Evolutionary conservation across 208 protist genomes (phyloP).

Genomic region (Acanthamoeba lenticulata): DNA sequence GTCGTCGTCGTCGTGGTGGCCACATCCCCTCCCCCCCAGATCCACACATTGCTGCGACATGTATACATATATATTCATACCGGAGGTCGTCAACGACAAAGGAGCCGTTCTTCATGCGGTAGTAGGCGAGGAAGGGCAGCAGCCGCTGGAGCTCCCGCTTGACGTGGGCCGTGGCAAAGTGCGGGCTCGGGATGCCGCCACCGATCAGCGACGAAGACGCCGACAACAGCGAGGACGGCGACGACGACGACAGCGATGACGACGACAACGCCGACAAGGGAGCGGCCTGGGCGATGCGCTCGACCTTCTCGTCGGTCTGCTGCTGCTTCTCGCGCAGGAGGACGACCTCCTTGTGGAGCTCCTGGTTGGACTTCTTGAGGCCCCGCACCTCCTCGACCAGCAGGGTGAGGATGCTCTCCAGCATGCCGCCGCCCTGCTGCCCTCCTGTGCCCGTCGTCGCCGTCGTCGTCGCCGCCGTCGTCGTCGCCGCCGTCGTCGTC

Average conservation of each 20-base stretch:
- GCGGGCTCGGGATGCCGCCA: neutral
- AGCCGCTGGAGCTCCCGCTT: neutral
- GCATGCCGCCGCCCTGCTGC: neutral
- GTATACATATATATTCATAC: neutral
- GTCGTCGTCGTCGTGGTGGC: no score
- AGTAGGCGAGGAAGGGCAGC: conserved; percentile 5
- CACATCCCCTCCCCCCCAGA: no score
- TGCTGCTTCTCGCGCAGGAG: conserved; percentile 42
- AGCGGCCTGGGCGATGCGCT: neutral
- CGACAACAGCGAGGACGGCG: neutral
- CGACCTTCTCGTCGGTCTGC: conserved; percentile 32
- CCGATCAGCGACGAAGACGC: no score
- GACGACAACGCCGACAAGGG: neutral
- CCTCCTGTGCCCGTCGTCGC: neutral
- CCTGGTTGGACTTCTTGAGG: conserved; percentile 16
- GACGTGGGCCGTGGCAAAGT: neutral
- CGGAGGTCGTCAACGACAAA: conserved; percentile 38
- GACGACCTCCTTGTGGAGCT: conserved; percentile 14
- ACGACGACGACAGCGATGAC: neutral
- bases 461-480: neutral
- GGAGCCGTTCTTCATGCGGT: neutral
- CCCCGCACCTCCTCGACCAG: conserved; percentile 42
- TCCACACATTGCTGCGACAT: neutral
- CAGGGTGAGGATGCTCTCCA: conserved; percentile 42
- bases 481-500: neutral